Base-by-base conservation (phyloP, 768 basidiomycete species). In the Filobasidium floriforme region DNA sequence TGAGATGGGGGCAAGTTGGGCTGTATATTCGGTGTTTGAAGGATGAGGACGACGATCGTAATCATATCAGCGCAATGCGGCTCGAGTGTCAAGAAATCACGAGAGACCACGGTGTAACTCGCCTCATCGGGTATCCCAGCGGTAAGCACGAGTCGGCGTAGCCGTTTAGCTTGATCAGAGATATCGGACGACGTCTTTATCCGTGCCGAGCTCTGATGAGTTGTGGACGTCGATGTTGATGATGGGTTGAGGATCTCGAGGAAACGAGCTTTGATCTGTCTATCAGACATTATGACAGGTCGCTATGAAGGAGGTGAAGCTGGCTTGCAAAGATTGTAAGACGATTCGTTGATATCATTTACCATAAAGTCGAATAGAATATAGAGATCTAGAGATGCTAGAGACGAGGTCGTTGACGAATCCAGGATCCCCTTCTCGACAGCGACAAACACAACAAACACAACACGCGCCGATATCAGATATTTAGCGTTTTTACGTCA, bases 81-180 rank as follows among this genome's bases (percentile, higher is more conserved):
- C n/a, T n/a, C n/a, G n/a, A n/a, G n/a, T n/a, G n/a, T n/a, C n/a
- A n/a, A n/a, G n/a, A 37, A 37, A 9, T 37, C 32, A 37, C 9
- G 9, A 37, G 32, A 37, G 32, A 37, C n/a, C n/a, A n/a, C n/a
- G 32, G 9, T 4, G 32, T 4, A 3, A 83, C 87, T 66, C 76
- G 90, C 92, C 49, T 82, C 81, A 52, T 84, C 79, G 19, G 92
- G 92, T 65, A 94, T 89, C 9, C 90, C 90, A 67, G 93, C 92
- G 24, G 91, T 89, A 40, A 96, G 84, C 55, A 96, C 92, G 80
- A 92, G 81, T 43, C 92, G 84, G 49, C 92, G 81, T 63, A 96
- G 80, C 79, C 90, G 89, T 80, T 89, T 91, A n/a, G 87, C 82
- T 24, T 85, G 86, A 76, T 93, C 92, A 44, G 90, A 88, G 29